phyloP scores from a whole-genome alignment of 2,329 filamentous ascomycete genomes.

The Aspergillus arachidicola region DNA sequence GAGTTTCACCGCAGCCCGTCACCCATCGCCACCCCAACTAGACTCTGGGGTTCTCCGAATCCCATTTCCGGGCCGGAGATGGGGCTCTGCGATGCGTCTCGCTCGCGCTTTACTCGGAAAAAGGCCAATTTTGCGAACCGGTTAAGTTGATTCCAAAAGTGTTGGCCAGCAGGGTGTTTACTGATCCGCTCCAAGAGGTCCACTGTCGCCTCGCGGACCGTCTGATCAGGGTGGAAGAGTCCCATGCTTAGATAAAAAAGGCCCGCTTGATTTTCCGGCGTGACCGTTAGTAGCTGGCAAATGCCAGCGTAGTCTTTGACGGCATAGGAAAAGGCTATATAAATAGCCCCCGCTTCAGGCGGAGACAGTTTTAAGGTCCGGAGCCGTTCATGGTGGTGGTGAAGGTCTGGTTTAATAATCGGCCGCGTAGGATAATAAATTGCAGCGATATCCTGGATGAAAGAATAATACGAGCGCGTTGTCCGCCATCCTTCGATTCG shows the following conservation, averaged over 20 bases:
- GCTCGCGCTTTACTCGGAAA: constrained; percentile 72
- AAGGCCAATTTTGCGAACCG: constrained; percentile 87
- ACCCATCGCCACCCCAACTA: constrained; percentile 41
- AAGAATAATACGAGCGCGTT: constrained; percentile 92
- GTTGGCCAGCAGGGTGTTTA: constrained; percentile 84
- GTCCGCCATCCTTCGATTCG: constrained; percentile 97
- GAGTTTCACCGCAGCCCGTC: constrained; percentile 29
- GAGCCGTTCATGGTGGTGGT: constrained; percentile 90
- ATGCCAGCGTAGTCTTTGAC: constrained; percentile 83
- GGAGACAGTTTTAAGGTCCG: constrained; percentile 78
- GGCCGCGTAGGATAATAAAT: constrained; percentile 41
- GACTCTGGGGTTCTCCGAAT: constrained; percentile 36
- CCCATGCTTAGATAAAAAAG: constrained; percentile 90
- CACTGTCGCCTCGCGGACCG: constrained; percentile 76
- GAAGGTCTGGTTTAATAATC: constrained; percentile 64
- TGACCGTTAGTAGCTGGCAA: constrained; percentile 77
- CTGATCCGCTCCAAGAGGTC: constrained; percentile 80
- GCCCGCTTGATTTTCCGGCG: constrained; percentile 82
- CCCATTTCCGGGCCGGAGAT: constrained; percentile 24
- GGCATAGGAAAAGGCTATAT: constrained; percentile 74
- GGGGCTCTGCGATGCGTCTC: constrained; percentile 36
- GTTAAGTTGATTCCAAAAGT: constrained; percentile 88
- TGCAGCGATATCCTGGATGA: constrained; percentile 70
- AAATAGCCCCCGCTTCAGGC: constrained; percentile 78
- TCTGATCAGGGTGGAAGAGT: constrained; percentile 83